Percentiles rank a stretch among this genome's conserved stretches.
Conservation (phyloP, 257 asterid species). For the Salvia miltiorrhiza region DNA sequence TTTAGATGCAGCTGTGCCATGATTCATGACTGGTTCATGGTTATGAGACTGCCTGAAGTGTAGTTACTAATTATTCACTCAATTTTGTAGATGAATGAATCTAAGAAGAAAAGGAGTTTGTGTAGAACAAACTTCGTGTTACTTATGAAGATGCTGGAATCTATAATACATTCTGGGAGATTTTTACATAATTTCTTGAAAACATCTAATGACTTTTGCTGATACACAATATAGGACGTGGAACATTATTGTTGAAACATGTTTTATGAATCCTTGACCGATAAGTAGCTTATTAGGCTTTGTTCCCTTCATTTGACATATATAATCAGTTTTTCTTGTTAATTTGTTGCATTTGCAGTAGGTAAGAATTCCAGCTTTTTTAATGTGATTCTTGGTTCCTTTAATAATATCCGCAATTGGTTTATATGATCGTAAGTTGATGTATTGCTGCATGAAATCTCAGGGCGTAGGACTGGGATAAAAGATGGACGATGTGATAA, state of each 20-base stretch:
- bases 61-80: not conserved
- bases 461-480: constrained; percentile 30
- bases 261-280: not conserved
- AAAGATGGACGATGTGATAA: constrained; percentile 88
- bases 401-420: constrained; percentile 11
- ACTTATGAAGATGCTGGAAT: not conserved
- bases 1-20: not conserved
- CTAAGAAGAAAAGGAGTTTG: not conserved
- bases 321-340: not conserved
- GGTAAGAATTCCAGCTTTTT: not conserved
- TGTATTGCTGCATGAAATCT: constrained; percentile 18
- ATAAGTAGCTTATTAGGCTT: not conserved
- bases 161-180: not conserved
- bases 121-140: not conserved
- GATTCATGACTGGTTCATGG: not conserved
- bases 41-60: not conserved
- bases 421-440: not conserved
- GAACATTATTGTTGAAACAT: not conserved
- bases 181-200: not conserved
- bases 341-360: not conserved
- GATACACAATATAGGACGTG: not conserved
- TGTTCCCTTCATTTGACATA: not conserved
- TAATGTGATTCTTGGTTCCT: not conserved
- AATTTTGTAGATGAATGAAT: not conserved
- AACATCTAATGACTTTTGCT: not conserved